phyloP scores from a whole-genome alignment of 495 filamentous ascomycete genomes.

The Penicillium argentinense region DNA sequence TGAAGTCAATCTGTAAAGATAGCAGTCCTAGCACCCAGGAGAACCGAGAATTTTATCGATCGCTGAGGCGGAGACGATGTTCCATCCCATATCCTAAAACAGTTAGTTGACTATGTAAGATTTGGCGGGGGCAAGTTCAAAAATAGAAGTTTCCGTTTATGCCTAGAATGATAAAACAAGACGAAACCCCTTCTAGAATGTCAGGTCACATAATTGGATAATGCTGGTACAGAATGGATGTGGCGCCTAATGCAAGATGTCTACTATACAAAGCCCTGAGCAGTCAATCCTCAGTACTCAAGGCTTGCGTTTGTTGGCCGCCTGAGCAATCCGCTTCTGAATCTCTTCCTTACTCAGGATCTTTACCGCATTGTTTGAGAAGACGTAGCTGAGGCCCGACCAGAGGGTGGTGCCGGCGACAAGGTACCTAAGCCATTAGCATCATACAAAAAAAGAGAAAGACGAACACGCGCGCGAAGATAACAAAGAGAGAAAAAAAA shows the following conservation, averaged over 20 bases:
- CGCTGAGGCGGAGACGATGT: too few species aligned
- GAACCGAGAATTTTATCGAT: too few species aligned
- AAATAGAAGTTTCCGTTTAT: too few species aligned
- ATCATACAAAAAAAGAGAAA: background rate
- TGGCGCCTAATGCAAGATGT: background rate
- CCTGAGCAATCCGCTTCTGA: slow-evolving; percentile 39
- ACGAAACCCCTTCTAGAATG: too few species aligned
- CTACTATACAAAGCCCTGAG: background rate
- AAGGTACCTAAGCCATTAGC: slow-evolving; percentile 47
- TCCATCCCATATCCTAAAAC: too few species aligned
- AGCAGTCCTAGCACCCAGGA: too few species aligned
- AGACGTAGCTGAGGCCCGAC: slow-evolving; percentile 82
- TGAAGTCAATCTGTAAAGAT: too few species aligned
- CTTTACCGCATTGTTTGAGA: slow-evolving; percentile 77
- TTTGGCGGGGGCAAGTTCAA: too few species aligned
- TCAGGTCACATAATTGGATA: background rate
- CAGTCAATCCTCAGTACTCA: slow-evolving; percentile 2
- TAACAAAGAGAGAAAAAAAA: too few species aligned
- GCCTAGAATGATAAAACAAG: too few species aligned
- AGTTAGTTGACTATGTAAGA: too few species aligned
- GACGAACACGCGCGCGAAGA: too few species aligned
- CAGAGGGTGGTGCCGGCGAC: slow-evolving; percentile 80
- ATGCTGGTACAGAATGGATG: background rate
- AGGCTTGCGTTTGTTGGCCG: slow-evolving; percentile 28
- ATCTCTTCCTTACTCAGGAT: slow-evolving; percentile 61